Conservation (phyloP, 2,329 filamentous ascomycete species). For the Calonectria hongkongensis region DNA sequence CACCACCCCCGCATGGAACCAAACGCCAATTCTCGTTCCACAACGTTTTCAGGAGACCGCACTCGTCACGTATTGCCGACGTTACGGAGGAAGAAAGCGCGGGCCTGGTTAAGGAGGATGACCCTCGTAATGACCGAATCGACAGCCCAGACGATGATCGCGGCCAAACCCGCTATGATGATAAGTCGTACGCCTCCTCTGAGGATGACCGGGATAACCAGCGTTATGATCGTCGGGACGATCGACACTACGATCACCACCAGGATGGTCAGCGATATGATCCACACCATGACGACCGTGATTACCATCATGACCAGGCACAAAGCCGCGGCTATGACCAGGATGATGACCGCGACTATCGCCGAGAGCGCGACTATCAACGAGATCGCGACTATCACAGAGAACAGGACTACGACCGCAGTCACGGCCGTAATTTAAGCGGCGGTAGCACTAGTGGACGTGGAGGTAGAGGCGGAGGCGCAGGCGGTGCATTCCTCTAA, state of each 20-base stretch:
- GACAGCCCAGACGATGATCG: slow-evolving; percentile 25
- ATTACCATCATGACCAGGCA: slow-evolving; percentile 26
- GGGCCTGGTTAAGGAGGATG: slow-evolving; percentile 84
- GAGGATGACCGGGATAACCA: slow-evolving; percentile 9
- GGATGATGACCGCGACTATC: background rate
- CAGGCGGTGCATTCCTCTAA: slow-evolving; percentile 46
- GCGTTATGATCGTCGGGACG: slow-evolving; percentile 7
- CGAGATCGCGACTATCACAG: background rate
- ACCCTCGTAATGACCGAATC: background rate
- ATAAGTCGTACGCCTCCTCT: slow-evolving; percentile 15
- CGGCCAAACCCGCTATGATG: slow-evolving; percentile 16
- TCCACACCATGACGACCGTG: slow-evolving; percentile 19
- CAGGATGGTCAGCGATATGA: slow-evolving; percentile 12
- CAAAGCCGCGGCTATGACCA: background rate
- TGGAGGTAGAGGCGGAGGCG: background rate
- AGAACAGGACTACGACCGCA: slow-evolving; percentile 7
- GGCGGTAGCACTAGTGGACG: slow-evolving; percentile 2
- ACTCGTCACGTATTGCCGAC: slow-evolving; percentile 57
- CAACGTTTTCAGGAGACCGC: slow-evolving; percentile 78
- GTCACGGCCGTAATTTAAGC: slow-evolving; percentile 19
- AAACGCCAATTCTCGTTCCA: slow-evolving; percentile 94
- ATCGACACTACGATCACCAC: slow-evolving; percentile 14
- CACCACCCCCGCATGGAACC: slow-evolving; percentile 77
- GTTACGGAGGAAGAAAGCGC: slow-evolving; percentile 88
- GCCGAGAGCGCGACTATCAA: background rate